phyloP scores from a whole-genome alignment of 805 yeast species.

The Grigorovia humatica region DNA sequence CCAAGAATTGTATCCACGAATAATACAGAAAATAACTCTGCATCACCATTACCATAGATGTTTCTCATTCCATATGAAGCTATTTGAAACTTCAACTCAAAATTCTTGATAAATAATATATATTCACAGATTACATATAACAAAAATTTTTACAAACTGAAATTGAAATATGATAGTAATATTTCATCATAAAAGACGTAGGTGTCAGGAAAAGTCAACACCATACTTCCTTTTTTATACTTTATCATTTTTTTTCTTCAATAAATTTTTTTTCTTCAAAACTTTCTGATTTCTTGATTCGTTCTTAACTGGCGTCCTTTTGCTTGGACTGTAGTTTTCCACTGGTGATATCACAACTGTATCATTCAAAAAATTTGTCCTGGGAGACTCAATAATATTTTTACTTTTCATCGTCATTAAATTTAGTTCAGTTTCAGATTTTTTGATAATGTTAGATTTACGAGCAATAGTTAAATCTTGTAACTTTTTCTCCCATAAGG shows the following conservation, averaged over 20 bases:
- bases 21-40: not conserved
- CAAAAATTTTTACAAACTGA: not conserved
- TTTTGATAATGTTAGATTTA: conserved; percentile 26
- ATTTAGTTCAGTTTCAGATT: conserved; percentile 24
- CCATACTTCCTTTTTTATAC: not conserved
- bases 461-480: conserved; percentile 49
- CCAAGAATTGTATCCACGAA: conserved; percentile 42
- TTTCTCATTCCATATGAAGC: not conserved
- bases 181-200: too few relatives aligned
- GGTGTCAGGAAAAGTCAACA: too few relatives aligned
- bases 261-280: not conserved
- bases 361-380: not conserved
- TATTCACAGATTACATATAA: not conserved
- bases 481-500: conserved; percentile 55
- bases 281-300: not conserved
- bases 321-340: not conserved
- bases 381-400: not conserved
- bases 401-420: not conserved
- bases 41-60: not conserved
- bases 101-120: not conserved
- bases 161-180: not conserved
- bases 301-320: not conserved
- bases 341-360: not conserved
- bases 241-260: not conserved
- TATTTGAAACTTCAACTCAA: not conserved